Base-by-base conservation (phyloP, 2,329 filamentous ascomycete species). In the Colletotrichum gloeosporioides region DNA sequence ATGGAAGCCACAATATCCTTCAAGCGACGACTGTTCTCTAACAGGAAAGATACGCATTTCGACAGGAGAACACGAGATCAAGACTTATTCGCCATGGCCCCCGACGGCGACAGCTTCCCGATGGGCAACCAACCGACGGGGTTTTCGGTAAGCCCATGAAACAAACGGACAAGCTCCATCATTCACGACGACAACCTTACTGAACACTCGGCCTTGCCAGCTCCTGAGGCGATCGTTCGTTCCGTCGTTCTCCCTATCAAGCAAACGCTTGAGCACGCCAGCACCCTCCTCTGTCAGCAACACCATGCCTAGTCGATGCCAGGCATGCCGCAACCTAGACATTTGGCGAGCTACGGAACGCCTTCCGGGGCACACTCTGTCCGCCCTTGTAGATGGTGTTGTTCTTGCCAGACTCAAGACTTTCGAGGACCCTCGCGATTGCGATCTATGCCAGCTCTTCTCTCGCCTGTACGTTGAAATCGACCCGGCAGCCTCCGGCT, bases 331-430 rank as follows among this genome's bases (percentile, higher is more conserved):
- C 27, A 63, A 53, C 22, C 36, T 70, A 29, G 57, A 70, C 39
- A 61, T 70, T n/a, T 70, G 57, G 68, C 68, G 39, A 34, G 68
- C 57, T n/a, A 70, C 68, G 36, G 68, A 70, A 49, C 36, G 68
- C n/a, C 68, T 70, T 63, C 57, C 68, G 18, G 68, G 68, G 29
- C 49, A 70, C 39, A 63, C 68, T 22, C 29, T 70, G 16, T 62
- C 68, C 6, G 59, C 68, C 31, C 68, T 70, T 18, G 68, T 70
- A 36, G 68, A 70, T 27, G 68, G 68, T 29, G 57, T 70, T 25
- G 57, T 62, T 13, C 57, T 70, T 29, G 57, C 68, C 18, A 49
- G 59, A 31, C 27, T 70, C 10, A 32, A 59, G 57, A 55, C 68
- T 31, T 63, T 36, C n/a, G 68, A 63, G 27, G 68, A 62, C 18